phyloP scores from a whole-genome alignment of 1,284 basidiomycete species.

The Tetrapyrgos nigripes region DNA sequence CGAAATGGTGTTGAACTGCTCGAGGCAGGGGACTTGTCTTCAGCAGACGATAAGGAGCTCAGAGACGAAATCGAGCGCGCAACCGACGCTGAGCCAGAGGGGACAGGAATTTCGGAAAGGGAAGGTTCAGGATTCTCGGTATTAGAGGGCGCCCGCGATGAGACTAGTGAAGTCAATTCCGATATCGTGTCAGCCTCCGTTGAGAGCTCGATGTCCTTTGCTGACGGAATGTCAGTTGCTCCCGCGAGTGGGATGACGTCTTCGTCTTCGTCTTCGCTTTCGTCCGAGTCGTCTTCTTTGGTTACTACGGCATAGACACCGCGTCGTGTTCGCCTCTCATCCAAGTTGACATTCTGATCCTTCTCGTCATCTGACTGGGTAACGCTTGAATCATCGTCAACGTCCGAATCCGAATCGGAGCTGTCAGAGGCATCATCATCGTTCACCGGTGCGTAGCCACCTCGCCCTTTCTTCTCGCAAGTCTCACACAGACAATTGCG shows the following conservation, averaged over 20 bases:
- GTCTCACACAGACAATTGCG: constrained; percentile 89
- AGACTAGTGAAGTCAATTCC: constrained; percentile 52
- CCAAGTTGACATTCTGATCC: constrained; percentile 54
- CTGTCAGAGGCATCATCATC: constrained; percentile 50
- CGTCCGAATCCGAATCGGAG: constrained; percentile 31
- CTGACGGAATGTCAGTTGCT: constrained; percentile 49
- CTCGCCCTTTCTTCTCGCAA: constrained; percentile 79
- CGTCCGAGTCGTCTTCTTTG: constrained; percentile 59
- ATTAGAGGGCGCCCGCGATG: constrained; percentile 43
- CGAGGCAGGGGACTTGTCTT: constrained; percentile 30
- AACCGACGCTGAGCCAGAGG: constrained; percentile 24
- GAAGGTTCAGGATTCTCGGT: constrained; percentile 31
- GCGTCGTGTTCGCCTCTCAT: constrained; percentile 77
- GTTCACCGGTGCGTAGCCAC: constrained; percentile 73
- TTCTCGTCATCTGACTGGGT: constrained; percentile 44
- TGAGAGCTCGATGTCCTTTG: constrained; percentile 57
- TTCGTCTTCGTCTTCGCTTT: constrained; percentile 56
- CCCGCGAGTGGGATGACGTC: constrained; percentile 49
- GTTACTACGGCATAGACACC: constrained; percentile 76
- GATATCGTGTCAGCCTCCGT: constrained; percentile 54
- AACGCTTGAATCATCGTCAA: constrained; percentile 50
- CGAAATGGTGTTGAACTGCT: constrained; percentile 46
- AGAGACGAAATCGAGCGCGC: constrained; percentile 45
- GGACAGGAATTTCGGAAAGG: constrained; percentile 32
- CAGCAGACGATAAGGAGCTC: constrained; percentile 41